Conservation (phyloP, 345 rosid genomes). For the Ceriops tagal region DNA sequence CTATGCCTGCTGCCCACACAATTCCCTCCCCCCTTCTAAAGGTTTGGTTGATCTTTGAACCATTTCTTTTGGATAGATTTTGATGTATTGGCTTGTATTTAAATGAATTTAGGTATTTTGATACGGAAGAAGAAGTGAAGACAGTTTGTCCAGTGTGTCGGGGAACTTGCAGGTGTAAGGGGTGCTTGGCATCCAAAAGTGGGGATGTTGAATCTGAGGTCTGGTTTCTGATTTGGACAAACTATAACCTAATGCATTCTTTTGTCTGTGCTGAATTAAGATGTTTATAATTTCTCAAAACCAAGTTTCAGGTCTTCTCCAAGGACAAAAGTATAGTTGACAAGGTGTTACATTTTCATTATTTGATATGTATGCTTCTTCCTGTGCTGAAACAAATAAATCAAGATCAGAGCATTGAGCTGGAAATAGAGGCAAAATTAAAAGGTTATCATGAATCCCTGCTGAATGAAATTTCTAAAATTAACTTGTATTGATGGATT, state of each 20-base stretch:
- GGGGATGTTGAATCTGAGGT: constrained; percentile 77
- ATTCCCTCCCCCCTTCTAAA: constrained; percentile 49
- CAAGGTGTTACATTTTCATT: constrained; percentile 70
- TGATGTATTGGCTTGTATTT: constrained; percentile 5
- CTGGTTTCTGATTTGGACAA: constrained; percentile 32
- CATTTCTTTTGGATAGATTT: constrained; percentile 9
- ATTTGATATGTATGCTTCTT: constrained; percentile 88
- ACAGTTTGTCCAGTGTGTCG: constrained; percentile 79
- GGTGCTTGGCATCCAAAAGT: constrained; percentile 50
- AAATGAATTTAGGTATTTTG: constrained; percentile 50
- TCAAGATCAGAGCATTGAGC: constrained; percentile 52
- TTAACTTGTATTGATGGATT: constrained; percentile 1
- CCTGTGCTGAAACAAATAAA: constrained; percentile 77
- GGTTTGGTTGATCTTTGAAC: constrained; percentile 23
- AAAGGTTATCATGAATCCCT: constrained; percentile 44
- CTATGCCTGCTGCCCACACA: constrained; percentile 51
- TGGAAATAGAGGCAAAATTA: constrained; percentile 60
- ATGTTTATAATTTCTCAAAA: constrained; percentile 16
- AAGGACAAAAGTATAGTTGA: constrained; percentile 54
- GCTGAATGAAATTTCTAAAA: constrained; percentile 10
- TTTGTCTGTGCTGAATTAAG: constrained; percentile 9
- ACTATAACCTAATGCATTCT: constrained; percentile 5
- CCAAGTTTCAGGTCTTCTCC: constrained; percentile 52
- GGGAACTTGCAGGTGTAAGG: constrained; percentile 77
- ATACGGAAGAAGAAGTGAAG: constrained; percentile 71